Evolutionary conservation across 805 yeast genomes (phyloP).

Genomic region (Schizosaccharomyces octosporus): DNA sequence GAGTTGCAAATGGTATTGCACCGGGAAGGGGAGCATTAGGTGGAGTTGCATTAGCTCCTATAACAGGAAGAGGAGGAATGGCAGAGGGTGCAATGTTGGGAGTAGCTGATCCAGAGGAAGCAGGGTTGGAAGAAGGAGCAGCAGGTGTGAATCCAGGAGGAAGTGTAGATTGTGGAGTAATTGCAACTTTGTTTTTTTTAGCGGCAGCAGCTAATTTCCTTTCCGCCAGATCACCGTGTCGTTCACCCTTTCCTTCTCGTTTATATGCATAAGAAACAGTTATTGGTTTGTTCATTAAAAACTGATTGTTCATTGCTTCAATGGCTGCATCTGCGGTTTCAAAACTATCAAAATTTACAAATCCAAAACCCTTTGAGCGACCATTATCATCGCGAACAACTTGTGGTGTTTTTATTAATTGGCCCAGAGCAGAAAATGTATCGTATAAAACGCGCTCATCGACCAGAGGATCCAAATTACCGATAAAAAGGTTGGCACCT

Average conservation of each 20-base stretch:
- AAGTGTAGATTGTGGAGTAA: background rate
- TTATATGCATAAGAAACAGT: conserved; percentile 48
- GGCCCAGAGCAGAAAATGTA: conserved; percentile 49
- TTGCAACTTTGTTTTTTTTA: conserved; percentile 13
- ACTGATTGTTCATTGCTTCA: conserved; percentile 38
- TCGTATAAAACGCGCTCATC: conserved; percentile 32
- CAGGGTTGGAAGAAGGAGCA: background rate
- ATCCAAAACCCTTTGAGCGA: conserved; percentile 37
- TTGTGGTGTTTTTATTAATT: conserved; percentile 24
- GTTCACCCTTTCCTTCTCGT: conserved; percentile 27
- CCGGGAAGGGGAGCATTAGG: background rate
- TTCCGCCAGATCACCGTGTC: conserved; percentile 64
- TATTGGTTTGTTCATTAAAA: conserved; percentile 41
- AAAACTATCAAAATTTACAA: conserved; percentile 38
- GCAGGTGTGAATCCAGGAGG: background rate
- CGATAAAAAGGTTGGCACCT: conserved; percentile 48
- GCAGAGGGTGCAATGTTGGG: background rate
- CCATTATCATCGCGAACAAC: conserved; percentile 27
- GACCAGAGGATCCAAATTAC: conserved; percentile 39
- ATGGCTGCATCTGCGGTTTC: conserved; percentile 51
- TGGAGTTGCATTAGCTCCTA: background rate
- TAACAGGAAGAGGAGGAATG: background rate
- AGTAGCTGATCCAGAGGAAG: background rate
- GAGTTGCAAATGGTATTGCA: background rate
- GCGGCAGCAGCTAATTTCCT: conserved; percentile 46